Base-by-base conservation (phyloP, 2,329 filamentous ascomycete genomes). In the Talaromyces sp. region DNA sequence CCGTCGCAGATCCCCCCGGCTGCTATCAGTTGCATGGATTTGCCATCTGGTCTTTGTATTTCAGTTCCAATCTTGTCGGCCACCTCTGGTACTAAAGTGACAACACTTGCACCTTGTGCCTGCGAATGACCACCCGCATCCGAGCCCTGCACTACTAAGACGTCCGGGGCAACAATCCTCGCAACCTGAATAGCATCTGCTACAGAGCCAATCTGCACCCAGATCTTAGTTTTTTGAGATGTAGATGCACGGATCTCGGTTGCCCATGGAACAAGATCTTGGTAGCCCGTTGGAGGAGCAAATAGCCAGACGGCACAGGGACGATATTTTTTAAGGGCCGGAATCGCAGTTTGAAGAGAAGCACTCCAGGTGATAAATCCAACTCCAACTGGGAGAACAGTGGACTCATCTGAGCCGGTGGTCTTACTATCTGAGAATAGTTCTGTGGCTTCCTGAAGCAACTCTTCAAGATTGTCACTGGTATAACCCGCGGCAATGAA, bases 401-500 rank as follows among this genome's bases (percentile, higher is more conserved):
- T 16, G 16, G 62, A n/a, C 53, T 57, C 10, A 65, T 30, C 8
- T 54, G 57, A 18, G 64, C 56, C 1, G 59, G 44, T 4, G 69
- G 62, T 62, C 12, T 65, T 57, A 6, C 62, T 63, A 36, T 62
- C 61, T 44, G 65, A 63, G 52, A 73, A 59, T 5, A 75, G 65
- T 1, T 63, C 44, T 8, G 65, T 64, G 27, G 71, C 68, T 61
- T 73, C 65, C 34, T 68, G 56, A 3, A 78, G 68, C 27, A 73
- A 65, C 5, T 61, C 58, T 36, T 73, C 70, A 0, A 78, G 69
- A 30, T 66, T 61, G 4, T 68, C 64, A 10, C 73, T 61, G 59
- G 75, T 71, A 61, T 70, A 91, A 2, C 87, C 87, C 1, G 85
- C 86, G 1, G 78, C 76, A n/a, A 85, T 79, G 66, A 92, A 79